Conservation (phyloP, 2,329 filamentous ascomycete genomes). For the Rhynchosporium graminicola region DNA sequence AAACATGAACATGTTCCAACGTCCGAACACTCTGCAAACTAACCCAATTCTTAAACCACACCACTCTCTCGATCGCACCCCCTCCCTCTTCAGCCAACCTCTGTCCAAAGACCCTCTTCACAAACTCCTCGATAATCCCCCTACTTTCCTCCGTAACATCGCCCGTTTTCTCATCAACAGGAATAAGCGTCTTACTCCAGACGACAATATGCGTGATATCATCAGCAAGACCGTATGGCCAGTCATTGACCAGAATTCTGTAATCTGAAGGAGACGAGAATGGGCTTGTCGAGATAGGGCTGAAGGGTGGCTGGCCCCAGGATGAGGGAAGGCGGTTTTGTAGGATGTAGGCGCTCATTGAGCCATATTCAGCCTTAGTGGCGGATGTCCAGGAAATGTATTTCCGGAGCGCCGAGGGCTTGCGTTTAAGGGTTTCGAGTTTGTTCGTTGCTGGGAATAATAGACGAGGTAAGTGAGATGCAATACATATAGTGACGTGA, state of each 20-base stretch:
- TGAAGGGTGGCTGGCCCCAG: constrained; percentile 67
- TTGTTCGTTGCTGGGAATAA: constrained; percentile 47
- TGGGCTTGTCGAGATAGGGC: constrained; percentile 43
- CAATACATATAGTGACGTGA: background rate
- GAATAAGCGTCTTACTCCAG: constrained; percentile 83
- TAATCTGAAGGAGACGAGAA: constrained; percentile 59
- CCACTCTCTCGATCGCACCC: constrained; percentile 47
- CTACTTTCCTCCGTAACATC: constrained; percentile 71
- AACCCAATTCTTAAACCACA: constrained; percentile 97
- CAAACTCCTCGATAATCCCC: constrained; percentile 65
- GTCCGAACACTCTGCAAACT: constrained; percentile 83
- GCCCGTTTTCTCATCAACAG: constrained; percentile 68
- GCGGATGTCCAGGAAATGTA: constrained; percentile 78
- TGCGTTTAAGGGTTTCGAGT: constrained; percentile 74
- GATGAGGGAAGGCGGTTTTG: constrained; percentile 62
- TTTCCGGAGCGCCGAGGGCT: constrained; percentile 75
- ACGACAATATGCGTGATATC: constrained; percentile 81
- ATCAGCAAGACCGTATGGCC: constrained; percentile 78
- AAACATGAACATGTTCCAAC: constrained; percentile 86
- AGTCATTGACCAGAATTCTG: constrained; percentile 83
- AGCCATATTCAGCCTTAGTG: constrained; percentile 72
- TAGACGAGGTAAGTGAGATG: background rate
- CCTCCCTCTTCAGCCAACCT: constrained; percentile 50
- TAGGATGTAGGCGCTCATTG: constrained; percentile 77
- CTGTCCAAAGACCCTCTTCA: constrained; percentile 68